Percentiles rank a stretch among this genome's conserved stretches.
These are phyloP conservation scores for Glomus cerebriforme DNA, from an alignment of 192 early-diverging fungal species.

Conservation along the genomic window DNA sequence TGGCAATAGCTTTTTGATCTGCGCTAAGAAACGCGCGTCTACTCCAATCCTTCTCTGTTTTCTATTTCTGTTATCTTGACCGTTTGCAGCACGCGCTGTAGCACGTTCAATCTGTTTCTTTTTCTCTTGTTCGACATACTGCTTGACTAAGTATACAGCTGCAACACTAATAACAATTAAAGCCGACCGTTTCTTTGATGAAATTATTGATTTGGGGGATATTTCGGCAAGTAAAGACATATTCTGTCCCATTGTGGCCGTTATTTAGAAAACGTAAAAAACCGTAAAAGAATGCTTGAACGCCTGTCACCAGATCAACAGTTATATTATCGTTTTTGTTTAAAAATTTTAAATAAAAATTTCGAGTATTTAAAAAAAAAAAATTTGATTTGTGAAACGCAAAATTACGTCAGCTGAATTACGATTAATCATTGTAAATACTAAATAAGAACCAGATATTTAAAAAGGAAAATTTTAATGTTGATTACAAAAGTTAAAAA, in stretches of 20 bases:
- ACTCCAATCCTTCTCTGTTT: constrained; percentile 49
- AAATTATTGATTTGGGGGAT: background rate
- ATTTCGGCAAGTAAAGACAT: background rate
- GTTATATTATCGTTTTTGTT: too few species aligned
- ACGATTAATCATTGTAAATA: too few species aligned
- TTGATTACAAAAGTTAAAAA: too few species aligned
- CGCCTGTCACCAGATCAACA: too few species aligned
- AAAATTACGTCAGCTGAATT: background rate
- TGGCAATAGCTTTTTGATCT: constrained; percentile 57
- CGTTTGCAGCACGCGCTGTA: background rate
- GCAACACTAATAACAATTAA: background rate
- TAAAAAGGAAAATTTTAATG: too few species aligned
- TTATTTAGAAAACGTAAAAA: too few species aligned
- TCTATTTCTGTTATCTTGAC: constrained; percentile 14
- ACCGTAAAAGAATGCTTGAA: too few species aligned
- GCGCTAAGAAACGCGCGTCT: constrained; percentile 56
- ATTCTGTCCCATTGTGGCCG: background rate
- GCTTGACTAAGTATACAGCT: background rate
- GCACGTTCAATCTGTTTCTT: background rate
- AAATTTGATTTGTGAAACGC: background rate
- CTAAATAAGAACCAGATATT: too few species aligned
- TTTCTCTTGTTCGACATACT: constrained; percentile 12
- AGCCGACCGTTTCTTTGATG: constrained; percentile 6
- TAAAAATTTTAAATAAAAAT: too few species aligned
- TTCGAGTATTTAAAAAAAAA: background rate